phyloP scores from a whole-genome alignment of 306 rosid genomes.

The Cucumis sativus region DNA sequence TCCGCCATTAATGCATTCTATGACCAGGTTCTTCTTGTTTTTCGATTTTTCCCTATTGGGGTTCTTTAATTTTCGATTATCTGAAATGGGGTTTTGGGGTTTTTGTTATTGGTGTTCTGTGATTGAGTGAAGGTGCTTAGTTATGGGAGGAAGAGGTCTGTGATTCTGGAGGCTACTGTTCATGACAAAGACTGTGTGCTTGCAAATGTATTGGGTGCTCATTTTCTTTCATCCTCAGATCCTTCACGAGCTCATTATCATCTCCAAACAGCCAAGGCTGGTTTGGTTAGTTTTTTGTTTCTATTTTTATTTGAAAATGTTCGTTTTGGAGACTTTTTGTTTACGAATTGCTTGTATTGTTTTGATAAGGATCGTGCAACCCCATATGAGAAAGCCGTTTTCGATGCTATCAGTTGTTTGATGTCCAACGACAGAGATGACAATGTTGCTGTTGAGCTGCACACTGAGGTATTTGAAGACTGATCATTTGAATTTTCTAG shows the following conservation, averaged over 20 bases:
- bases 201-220: conserved; percentile 67
- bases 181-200: conserved; percentile 63
- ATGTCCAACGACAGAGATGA: conserved; percentile 55
- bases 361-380: conserved; percentile 63
- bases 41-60: neutral
- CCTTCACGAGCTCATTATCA: conserved; percentile 35
- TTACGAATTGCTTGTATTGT: neutral
- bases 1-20: conserved; percentile 64
- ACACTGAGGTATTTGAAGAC: conserved; percentile 31
- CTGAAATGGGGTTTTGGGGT: conserved; percentile 13
- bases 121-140: conserved; percentile 38
- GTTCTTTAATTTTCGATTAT: neutral
- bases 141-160: conserved; percentile 62
- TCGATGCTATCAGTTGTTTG: conserved; percentile 40
- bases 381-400: conserved; percentile 65
- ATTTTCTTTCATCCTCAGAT: conserved; percentile 32
- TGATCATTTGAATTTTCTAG: neutral
- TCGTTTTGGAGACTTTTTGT: neutral
- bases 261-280: conserved; percentile 45
- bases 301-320: neutral
- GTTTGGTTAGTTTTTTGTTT: conserved; percentile 32
- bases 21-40: conserved; percentile 29
- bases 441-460: conserved; percentile 53
- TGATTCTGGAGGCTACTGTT: conserved; percentile 54
- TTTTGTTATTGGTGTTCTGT: neutral